Conservation (phyloP, 2,329 filamentous ascomycete species). For the Monosporascus ibericus region DNA sequence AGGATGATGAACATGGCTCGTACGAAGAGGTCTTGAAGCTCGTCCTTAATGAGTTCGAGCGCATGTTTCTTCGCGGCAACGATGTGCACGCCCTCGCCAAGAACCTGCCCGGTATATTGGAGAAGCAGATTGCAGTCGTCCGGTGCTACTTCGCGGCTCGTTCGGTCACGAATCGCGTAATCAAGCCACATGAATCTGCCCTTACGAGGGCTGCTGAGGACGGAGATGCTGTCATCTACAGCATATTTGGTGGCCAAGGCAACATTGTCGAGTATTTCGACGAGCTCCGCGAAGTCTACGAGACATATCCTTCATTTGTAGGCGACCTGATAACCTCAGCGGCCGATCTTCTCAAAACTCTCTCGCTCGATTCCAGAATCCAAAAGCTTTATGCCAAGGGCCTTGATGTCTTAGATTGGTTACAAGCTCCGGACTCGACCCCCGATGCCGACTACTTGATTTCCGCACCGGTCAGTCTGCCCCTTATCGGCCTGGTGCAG, state of each 20-base stretch:
- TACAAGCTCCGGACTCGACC: slow-evolving; percentile 81
- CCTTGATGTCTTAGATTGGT: slow-evolving; percentile 90
- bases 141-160: slow-evolving; percentile 89
- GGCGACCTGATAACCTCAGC: slow-evolving; percentile 76
- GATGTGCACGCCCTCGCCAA: slow-evolving; percentile 90
- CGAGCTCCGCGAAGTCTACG: slow-evolving; percentile 85
- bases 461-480: slow-evolving; percentile 90
- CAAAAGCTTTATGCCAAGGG: slow-evolving; percentile 97
- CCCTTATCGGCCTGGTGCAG: slow-evolving; percentile 92
- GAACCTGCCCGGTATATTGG: slow-evolving; percentile 78
- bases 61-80: slow-evolving; percentile 88
- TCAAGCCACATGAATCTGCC: slow-evolving; percentile 90
- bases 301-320: slow-evolving; percentile 85
- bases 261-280: slow-evolving; percentile 99
- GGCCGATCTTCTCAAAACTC: slow-evolving; percentile 78
- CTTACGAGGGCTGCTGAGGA: slow-evolving; percentile 84
- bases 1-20: slow-evolving; percentile 81
- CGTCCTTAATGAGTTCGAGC: slow-evolving; percentile 91
- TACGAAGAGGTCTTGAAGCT: slow-evolving; percentile 92
- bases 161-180: slow-evolving; percentile 73
- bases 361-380: slow-evolving; percentile 76
- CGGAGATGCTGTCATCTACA: slow-evolving; percentile 78
- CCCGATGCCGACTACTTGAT: slow-evolving; percentile 93
- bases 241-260: slow-evolving; percentile 92
- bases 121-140: slow-evolving; percentile 88